Evolutionary conservation across 2,329 filamentous ascomycete genomes (phyloP).

Genomic region (Fusarium continuum): DNA sequence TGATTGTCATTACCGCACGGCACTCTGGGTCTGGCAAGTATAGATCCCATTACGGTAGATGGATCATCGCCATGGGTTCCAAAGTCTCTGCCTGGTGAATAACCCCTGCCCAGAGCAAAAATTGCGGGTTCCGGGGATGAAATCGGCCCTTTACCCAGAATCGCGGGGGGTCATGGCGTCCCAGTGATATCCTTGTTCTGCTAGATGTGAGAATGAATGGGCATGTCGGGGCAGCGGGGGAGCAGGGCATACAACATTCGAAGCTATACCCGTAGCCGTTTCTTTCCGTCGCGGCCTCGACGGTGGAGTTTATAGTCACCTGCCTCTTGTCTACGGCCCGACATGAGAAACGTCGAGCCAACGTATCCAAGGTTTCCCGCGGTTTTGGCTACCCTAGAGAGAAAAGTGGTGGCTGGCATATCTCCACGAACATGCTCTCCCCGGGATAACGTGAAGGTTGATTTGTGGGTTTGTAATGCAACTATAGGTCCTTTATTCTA

Average conservation of each 20-base stretch:
- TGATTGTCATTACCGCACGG: background rate
- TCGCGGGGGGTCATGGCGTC: slow-evolving; percentile 26
- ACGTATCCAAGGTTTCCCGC: background rate
- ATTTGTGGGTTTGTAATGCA: slow-evolving; percentile 16
- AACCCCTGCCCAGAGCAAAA: background rate
- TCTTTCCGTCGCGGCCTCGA: slow-evolving; percentile 4
- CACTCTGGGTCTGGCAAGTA: no score
- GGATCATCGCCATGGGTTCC: background rate
- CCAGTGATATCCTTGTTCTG: slow-evolving; percentile 25
- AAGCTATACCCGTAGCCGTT: slow-evolving; percentile 2
- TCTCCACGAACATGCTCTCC: slow-evolving; percentile 1
- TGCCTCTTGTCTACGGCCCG: slow-evolving; percentile 11
- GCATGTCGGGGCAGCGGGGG: slow-evolving; percentile 2
- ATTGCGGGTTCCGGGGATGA: slow-evolving; percentile 14
- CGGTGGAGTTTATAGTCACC: slow-evolving; percentile 21
- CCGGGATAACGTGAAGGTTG: slow-evolving; percentile 21
- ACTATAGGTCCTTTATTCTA: background rate
- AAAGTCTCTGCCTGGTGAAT: slow-evolving; percentile 15
- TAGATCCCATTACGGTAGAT: no score
- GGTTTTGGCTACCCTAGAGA: background rate
- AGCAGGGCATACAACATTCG: background rate
- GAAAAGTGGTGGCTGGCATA: background rate
- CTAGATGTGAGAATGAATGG: slow-evolving; percentile 1
- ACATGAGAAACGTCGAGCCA: background rate
- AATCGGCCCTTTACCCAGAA: slow-evolving; percentile 30